Percentiles rank a stretch among this genome's conserved stretches.
Conservation (phyloP, 192 early-diverging fungal genomes). For the Backusella sp. region DNA sequence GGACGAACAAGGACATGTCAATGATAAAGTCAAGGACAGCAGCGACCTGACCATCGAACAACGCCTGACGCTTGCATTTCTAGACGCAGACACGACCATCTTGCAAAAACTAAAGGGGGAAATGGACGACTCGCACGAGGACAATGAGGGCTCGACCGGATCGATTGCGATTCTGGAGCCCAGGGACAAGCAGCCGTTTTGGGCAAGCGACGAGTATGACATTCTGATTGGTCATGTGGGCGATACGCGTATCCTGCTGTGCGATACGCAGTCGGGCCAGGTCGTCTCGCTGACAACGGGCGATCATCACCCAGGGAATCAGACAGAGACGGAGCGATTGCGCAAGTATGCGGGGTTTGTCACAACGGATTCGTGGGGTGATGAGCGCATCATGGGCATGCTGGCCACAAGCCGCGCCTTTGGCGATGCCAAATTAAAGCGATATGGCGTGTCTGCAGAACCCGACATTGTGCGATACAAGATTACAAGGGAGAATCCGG, state of each 20-base stretch:
- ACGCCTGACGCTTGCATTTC: conserved; percentile 61
- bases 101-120: conserved; percentile 7
- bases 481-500: conserved; percentile 53
- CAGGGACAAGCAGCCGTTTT: conserved; percentile 62
- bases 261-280: conserved; percentile 57
- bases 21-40: not conserved
- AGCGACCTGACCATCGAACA: conserved; percentile 64
- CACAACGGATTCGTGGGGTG: conserved; percentile 74
- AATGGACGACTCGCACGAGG: conserved; percentile 17
- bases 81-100: conserved; percentile 56
- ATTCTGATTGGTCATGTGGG: conserved; percentile 69
- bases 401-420: conserved; percentile 68
- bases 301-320: conserved; percentile 66
- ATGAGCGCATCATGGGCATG: conserved; percentile 64
- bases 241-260: conserved; percentile 59
- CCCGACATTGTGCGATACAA: conserved; percentile 59
- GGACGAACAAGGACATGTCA: conserved; percentile 12
- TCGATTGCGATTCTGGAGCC: conserved; percentile 64
- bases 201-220: conserved; percentile 61
- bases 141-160: conserved; percentile 66
- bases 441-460: conserved; percentile 69
- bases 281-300: conserved; percentile 53
- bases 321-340: conserved; percentile 59
- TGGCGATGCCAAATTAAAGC: conserved; percentile 69
- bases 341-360: conserved; percentile 69